These are phyloP conservation scores for Amphicarpaea edgeworthii DNA, from an alignment of 306 rosid genomes.

Conservation along the genomic window DNA sequence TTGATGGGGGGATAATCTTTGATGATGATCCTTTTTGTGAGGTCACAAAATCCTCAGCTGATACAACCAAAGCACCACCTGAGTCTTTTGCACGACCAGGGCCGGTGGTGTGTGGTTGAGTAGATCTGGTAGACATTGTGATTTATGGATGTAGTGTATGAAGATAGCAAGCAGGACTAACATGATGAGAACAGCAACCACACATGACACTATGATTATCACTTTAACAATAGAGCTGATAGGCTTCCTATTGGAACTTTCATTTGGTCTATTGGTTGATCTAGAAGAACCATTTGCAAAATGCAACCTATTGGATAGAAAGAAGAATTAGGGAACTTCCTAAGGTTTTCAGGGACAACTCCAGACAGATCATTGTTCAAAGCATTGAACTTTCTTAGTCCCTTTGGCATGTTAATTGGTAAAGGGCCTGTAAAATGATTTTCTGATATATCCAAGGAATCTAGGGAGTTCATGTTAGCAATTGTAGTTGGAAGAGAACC, in stretches of 20 bases:
- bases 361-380: constrained; percentile 77
- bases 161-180: constrained; percentile 67
- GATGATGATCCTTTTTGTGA: constrained; percentile 68
- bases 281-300: constrained; percentile 59
- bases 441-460: constrained; percentile 65
- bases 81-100: constrained; percentile 45
- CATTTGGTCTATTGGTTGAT: constrained; percentile 42
- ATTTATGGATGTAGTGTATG: constrained; percentile 60
- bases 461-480: constrained; percentile 56
- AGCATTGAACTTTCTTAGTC: constrained; percentile 63
- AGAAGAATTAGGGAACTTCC: constrained; percentile 68
- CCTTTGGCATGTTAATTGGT: constrained; percentile 63
- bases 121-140: constrained; percentile 54
- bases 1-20: constrained; percentile 68
- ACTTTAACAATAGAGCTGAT: constrained; percentile 64
- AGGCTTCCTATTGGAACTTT: constrained; percentile 54
- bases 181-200: constrained; percentile 59
- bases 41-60: constrained; percentile 68
- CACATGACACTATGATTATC: constrained; percentile 71
- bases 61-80: constrained; percentile 62
- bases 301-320: constrained; percentile 61
- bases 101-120: constrained; percentile 55
- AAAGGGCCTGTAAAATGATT: constrained; percentile 78
- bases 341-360: constrained; percentile 69
- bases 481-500: constrained; percentile 79